These are phyloP conservation scores for Vigna nakashimae DNA, from an alignment of 306 rosid genomes.

Conservation along the genomic window DNA sequence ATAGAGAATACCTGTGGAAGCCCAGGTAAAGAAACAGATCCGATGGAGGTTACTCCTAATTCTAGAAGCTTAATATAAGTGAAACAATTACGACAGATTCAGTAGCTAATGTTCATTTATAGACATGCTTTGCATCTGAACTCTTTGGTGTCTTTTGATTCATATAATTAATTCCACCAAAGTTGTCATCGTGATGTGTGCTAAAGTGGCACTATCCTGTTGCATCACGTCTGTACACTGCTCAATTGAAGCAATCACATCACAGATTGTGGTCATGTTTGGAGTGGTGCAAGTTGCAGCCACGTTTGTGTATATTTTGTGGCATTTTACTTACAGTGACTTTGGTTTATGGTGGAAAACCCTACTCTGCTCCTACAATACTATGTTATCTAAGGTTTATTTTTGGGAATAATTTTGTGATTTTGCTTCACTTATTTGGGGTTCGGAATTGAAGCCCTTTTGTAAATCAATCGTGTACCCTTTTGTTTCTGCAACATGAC, in stretches of 20 bases:
- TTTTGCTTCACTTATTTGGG: background rate
- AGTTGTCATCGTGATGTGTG: background rate
- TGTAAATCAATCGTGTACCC: background rate
- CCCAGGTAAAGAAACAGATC: background rate
- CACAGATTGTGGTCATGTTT: background rate
- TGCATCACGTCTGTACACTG: background rate
- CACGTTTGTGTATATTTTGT: background rate
- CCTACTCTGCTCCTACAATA: background rate
- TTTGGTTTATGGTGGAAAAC: background rate
- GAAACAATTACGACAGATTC: constrained; percentile 8
- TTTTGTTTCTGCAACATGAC: background rate
- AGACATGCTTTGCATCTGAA: background rate
- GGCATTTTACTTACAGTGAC: background rate
- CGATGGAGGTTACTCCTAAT: background rate
- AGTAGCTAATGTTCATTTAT: background rate
- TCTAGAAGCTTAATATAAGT: background rate
- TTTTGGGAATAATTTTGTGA: background rate
- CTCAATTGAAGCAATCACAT: background rate
- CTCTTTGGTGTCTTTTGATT: background rate
- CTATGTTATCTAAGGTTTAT: background rate
- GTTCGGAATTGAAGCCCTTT: background rate
- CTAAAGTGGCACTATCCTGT: background rate
- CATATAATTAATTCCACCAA: background rate
- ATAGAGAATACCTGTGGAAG: background rate
- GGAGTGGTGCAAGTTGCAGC: background rate